These are phyloP conservation scores for Suaeda aralocaspica DNA, from an alignment of 148 eudicot species.

Conservation along the genomic window DNA sequence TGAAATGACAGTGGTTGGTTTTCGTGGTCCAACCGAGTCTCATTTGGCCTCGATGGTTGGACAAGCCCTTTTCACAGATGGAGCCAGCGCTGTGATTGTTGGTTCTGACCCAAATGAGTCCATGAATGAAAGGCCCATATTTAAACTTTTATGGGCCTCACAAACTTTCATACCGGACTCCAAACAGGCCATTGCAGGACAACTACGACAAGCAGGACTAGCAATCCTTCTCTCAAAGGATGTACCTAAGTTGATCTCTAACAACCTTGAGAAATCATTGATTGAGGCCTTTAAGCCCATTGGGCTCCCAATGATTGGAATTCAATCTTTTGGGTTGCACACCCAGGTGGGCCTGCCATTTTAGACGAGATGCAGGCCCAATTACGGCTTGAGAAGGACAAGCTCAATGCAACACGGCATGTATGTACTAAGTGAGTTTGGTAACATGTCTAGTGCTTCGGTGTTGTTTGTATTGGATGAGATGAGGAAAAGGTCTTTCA, in stretches of 20 bases:
- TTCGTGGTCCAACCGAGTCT: constrained; percentile 10
- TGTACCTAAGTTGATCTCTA: not conserved
- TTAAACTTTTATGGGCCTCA: not conserved
- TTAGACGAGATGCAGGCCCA: not conserved
- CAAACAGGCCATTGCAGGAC: constrained; percentile 3
- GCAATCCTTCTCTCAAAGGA: not conserved
- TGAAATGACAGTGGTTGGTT: not conserved
- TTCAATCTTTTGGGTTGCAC: constrained; percentile 9
- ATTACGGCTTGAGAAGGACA: constrained; percentile 5
- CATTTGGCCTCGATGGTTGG: constrained; percentile 4
- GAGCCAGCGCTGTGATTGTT: not conserved
- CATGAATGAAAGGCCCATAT: not conserved
- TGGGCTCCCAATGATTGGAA: constrained; percentile 8
- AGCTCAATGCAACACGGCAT: not conserved
- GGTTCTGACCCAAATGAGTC: constrained; percentile 12
- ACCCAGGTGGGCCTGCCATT: constrained; percentile 2
- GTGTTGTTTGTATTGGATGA: constrained; percentile 12
- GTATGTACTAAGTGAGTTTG: constrained; percentile 11
- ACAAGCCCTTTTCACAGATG: constrained; percentile 1
- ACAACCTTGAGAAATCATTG: not conserved
- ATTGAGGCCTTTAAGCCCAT: not conserved
- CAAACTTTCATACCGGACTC: not conserved
- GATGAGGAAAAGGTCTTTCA: not conserved
- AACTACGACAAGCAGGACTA: not conserved
- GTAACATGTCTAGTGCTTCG: constrained; percentile 11